A percentile compares a stretch with the other conserved stretches of the same genome.
phyloP scores from a whole-genome alignment of 352 stramenopile species.

The Globisporangium recalcitrans region DNA sequence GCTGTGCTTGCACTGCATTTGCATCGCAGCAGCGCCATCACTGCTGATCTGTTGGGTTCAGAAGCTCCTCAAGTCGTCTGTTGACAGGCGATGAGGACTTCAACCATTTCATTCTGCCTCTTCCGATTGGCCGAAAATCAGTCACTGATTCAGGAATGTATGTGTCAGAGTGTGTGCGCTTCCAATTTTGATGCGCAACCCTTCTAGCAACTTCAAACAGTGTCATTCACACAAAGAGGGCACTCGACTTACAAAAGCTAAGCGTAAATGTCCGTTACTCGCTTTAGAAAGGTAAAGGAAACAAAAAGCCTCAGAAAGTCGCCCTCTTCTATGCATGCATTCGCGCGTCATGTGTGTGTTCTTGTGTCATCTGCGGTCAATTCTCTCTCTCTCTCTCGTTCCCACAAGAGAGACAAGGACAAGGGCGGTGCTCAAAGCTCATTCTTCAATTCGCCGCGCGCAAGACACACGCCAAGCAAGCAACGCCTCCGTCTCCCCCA shows the following conservation, averaged over 20 bases:
- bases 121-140: slow-evolving; percentile 2
- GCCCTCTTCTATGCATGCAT: not conserved
- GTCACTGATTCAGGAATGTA: slow-evolving; percentile 7
- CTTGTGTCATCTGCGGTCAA: not conserved
- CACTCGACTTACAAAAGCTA: not conserved
- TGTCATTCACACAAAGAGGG: not conserved
- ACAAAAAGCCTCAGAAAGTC: too few species aligned
- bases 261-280: not conserved
- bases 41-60: not conserved
- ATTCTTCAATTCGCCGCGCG: slow-evolving; percentile 5
- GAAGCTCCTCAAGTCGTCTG: not conserved
- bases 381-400: not conserved
- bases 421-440: not conserved
- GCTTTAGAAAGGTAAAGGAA: too few species aligned
- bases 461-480: not conserved
- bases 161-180: not conserved
- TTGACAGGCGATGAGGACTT: not conserved
- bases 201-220: not conserved
- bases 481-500: not conserved
- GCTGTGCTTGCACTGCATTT: not conserved
- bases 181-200: not conserved
- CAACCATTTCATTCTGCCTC: not conserved
- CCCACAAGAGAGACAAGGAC: not conserved
- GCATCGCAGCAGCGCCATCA: not conserved
- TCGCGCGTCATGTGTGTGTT: not conserved